These are phyloP conservation scores for Podospora pseudopauciseta DNA, from an alignment of 495 filamentous ascomycete species.

Conservation along the genomic window DNA sequence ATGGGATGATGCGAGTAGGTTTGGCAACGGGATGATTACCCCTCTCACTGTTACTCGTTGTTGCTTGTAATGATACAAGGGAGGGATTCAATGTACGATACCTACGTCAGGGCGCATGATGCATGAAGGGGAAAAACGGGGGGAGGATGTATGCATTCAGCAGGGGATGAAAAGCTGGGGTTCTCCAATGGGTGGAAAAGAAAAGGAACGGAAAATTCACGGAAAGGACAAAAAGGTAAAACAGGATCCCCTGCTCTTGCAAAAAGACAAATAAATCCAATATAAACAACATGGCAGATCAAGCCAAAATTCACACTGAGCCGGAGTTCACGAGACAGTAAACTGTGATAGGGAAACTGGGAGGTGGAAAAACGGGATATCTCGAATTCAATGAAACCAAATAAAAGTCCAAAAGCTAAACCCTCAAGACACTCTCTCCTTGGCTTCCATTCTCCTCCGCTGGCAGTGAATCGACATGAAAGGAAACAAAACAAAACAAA, in stretches of 20 bases:
- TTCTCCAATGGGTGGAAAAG: background rate
- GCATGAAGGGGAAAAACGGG: background rate
- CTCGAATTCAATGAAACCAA: background rate
- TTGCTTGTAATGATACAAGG: background rate
- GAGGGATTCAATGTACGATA: background rate
- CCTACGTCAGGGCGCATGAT: background rate
- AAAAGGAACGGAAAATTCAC: background rate
- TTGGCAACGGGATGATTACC: background rate
- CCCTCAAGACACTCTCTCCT: background rate
- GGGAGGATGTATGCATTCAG: background rate
- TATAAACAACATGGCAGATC: background rate
- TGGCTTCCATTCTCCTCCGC: background rate
- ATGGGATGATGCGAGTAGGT: background rate
- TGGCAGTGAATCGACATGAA: background rate
- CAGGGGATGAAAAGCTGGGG: background rate
- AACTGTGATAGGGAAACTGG: background rate
- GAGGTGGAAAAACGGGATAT: constrained; percentile 9
- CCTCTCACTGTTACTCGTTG: background rate
- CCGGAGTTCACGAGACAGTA: too few species aligned
- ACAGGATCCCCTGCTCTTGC: background rate
- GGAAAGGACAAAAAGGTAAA: background rate
- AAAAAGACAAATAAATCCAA: background rate
- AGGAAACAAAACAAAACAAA: constrained; percentile 1
- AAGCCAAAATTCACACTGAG: too few species aligned
- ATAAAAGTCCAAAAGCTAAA: background rate